A percentile compares a stretch with the other conserved stretches of the same genome.
Conservation (phyloP, 441 rosid species). For the Populus tomentosa region DNA sequence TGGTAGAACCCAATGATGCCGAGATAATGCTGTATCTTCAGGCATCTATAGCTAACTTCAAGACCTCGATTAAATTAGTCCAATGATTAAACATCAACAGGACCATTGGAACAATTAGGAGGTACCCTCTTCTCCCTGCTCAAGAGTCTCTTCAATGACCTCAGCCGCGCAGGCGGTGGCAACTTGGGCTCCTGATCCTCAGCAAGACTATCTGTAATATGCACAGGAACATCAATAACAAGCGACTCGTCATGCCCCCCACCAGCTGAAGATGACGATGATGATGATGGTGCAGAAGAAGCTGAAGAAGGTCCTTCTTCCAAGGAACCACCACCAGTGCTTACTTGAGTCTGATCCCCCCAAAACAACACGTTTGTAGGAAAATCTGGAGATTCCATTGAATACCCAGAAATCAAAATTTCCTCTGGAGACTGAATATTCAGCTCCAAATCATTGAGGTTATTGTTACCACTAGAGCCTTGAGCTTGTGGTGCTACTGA, state of each 20-base stretch:
- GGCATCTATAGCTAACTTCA: conserved; percentile 7
- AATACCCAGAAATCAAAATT: conserved; percentile 30
- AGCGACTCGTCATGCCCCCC: conserved; percentile 34
- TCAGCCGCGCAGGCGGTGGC: conserved; percentile 51
- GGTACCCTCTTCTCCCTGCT: conserved; percentile 59
- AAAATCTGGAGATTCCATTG: conserved; percentile 48
- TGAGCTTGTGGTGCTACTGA: conserved; percentile 44
- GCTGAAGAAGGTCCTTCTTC: conserved; percentile 28
- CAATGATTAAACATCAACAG: conserved; percentile 31
- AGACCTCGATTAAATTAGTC: not conserved
- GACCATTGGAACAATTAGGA: conserved; percentile 25
- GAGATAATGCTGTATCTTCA: conserved; percentile 14
- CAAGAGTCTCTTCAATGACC: conserved; percentile 70
- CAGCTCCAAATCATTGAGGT: conserved; percentile 44
- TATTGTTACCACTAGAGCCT: conserved; percentile 36
- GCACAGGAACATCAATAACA: conserved; percentile 56
- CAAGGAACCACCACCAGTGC: conserved; percentile 41
- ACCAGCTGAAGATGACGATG: conserved; percentile 26
- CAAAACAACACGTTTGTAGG: conserved; percentile 87
- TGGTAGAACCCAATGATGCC: conserved; percentile 14
- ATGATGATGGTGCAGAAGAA: conserved; percentile 20
- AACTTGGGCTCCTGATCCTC: conserved; percentile 60
- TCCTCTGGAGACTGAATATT: conserved; percentile 26
- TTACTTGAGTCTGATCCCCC: conserved; percentile 74
- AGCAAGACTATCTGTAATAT: conserved; percentile 28